These are phyloP conservation scores for Diaporthe citri DNA, from an alignment of 2,329 filamentous ascomycete species.

Conservation along the genomic window DNA sequence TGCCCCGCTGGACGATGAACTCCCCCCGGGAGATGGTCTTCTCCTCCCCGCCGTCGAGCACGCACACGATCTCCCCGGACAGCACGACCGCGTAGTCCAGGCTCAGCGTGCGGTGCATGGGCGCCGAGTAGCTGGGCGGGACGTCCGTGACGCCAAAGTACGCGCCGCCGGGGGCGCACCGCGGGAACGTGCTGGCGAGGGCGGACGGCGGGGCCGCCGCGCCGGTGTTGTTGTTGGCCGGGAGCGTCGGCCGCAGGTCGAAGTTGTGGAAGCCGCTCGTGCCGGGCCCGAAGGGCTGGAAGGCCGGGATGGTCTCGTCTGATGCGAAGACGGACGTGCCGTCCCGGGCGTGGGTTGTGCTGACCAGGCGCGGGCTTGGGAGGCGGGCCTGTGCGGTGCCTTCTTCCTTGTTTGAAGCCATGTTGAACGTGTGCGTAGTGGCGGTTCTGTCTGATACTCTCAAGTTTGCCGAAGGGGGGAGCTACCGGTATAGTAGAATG, in stretches of 20 bases:
- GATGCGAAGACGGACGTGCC: constrained; percentile 50
- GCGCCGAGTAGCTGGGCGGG: constrained; percentile 47
- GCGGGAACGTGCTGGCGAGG: constrained; percentile 46
- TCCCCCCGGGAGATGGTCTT: constrained; percentile 53
- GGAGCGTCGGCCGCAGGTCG: constrained; percentile 48
- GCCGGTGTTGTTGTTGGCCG: constrained; percentile 50
- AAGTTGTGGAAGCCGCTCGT: constrained; percentile 49
- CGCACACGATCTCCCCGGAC: constrained; percentile 54
- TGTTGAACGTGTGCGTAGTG: not conserved
- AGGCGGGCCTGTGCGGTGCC: not conserved
- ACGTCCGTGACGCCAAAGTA: constrained; percentile 52
- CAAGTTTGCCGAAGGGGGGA: not conserved
- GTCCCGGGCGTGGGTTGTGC: constrained; percentile 47
- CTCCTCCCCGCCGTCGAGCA: constrained; percentile 56
- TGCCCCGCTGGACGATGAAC: constrained; percentile 56
- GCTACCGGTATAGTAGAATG: not conserved
- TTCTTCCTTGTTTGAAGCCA: constrained; percentile 15
- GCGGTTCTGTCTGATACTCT: not conserved
- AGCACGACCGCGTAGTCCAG: constrained; percentile 57
- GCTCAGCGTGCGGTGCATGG: constrained; percentile 57
- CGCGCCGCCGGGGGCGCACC: constrained; percentile 52
- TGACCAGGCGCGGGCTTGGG: constrained; percentile 46
- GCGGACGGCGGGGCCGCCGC: constrained; percentile 25
- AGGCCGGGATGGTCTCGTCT: constrained; percentile 46
- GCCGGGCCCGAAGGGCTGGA: constrained; percentile 50